These are phyloP conservation scores for Guillardia theta DNA, from an alignment of 78 protist species.

Conservation along the genomic window DNA sequence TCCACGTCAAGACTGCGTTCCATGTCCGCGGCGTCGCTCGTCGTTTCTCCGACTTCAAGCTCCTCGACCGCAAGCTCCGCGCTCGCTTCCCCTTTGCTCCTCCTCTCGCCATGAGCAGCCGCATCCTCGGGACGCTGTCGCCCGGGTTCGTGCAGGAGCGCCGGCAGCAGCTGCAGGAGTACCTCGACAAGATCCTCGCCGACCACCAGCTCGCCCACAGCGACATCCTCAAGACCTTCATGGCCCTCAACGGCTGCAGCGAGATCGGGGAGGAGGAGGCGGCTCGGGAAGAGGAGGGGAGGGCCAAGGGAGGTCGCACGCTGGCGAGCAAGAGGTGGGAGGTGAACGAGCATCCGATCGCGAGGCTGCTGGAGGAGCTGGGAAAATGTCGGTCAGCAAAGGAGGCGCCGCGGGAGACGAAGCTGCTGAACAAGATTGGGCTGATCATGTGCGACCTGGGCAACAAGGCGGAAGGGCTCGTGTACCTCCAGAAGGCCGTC, in stretches of 20 bases:
- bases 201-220: neutral
- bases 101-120: neutral
- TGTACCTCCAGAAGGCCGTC: neutral
- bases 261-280: too few species aligned
- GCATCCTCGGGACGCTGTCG: neutral
- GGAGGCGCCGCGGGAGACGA: neutral
- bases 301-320: too few species aligned
- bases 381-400: neutral
- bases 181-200: neutral
- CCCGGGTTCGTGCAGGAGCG: constrained; percentile 10
- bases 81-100: neutral
- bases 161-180: neutral
- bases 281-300: too few species aligned
- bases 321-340: neutral
- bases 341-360: neutral
- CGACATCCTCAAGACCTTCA: neutral
- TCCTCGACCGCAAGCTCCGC: constrained; percentile 13
- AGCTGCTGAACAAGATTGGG: neutral
- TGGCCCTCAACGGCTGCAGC: neutral
- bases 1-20: constrained; percentile 42
- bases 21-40: neutral
- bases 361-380: neutral
- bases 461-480: neutral
- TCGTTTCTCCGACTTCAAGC: neutral
- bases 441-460: neutral